phyloP scores from a whole-genome alignment of 192 early-diverging fungal genomes.

The Coemansia sp. region DNA sequence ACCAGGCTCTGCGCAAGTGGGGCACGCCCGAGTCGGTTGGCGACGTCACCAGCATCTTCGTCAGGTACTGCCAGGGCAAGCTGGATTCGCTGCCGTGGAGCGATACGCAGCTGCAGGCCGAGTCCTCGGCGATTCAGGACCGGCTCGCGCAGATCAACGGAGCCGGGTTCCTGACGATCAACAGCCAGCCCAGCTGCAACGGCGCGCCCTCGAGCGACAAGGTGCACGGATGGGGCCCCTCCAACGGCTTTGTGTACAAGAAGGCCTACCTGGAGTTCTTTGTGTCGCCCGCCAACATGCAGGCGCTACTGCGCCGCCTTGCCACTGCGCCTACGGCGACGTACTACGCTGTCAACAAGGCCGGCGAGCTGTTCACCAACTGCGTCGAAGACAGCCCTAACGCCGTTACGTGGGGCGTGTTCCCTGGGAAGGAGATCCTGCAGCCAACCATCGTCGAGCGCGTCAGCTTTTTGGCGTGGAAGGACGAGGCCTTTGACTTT shows the following conservation, averaged over 20 bases:
- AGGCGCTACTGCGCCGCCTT: conserved; percentile 61
- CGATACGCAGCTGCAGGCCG: conserved; percentile 73
- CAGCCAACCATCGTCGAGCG: conserved; percentile 95
- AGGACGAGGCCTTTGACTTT: conserved; percentile 93
- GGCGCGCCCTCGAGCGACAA: conserved; percentile 76
- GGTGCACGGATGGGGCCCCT: conserved; percentile 90
- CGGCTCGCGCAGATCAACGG: conserved; percentile 70
- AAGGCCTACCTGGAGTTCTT: conserved; percentile 98
- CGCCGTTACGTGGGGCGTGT: conserved; percentile 98
- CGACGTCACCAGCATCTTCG: conserved; percentile 79
- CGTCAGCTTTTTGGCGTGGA: conserved; percentile 90
- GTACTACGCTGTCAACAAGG: conserved; percentile 86
- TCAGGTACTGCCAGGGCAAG: conserved; percentile 77
- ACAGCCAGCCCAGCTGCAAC: conserved; percentile 93
- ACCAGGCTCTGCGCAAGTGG: conserved; percentile 78
- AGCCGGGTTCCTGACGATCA: conserved; percentile 91
- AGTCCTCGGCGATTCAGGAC: conserved; percentile 72
- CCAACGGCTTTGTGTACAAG: conserved; percentile 94
- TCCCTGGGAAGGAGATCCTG: conserved; percentile 94
- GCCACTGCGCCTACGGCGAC: conserved; percentile 64
- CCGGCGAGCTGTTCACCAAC: conserved; percentile 90
- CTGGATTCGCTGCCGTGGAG: conserved; percentile 89
- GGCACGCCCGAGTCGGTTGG: conserved; percentile 60
- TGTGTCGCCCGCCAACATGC: conserved; percentile 67
- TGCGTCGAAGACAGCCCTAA: conserved; percentile 82